Evolutionary conservation across 306 rosid species (phyloP).

Genomic region (Vicia sativa): DNA sequence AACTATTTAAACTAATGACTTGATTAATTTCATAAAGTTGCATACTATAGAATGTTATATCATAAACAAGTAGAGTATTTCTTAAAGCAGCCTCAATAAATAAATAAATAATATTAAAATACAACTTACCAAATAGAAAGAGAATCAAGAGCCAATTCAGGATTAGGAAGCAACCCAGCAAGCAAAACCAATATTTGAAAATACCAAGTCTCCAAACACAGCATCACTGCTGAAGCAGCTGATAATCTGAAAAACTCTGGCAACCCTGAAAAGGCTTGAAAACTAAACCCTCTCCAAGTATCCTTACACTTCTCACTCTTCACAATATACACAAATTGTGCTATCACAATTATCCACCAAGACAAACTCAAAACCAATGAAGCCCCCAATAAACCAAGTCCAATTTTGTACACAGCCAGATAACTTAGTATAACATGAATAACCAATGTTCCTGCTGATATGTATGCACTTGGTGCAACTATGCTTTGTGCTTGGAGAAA

Average conservation of each 20-base stretch:
- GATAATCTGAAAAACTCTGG: conserved; percentile 62
- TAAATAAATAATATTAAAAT: too few species aligned
- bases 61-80: too few species aligned
- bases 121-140: conserved; percentile 67
- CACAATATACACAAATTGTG: conserved; percentile 65
- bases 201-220: conserved; percentile 82
- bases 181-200: conserved; percentile 72
- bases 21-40: too few species aligned
- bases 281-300: conserved; percentile 64
- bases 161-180: conserved; percentile 72
- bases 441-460: conserved; percentile 56
- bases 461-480: conserved; percentile 79
- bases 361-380: conserved; percentile 69
- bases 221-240: conserved; percentile 77
- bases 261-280: conserved; percentile 61
- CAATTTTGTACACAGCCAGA: conserved; percentile 55
- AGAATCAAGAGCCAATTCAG: conserved; percentile 74
- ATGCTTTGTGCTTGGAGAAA: conserved; percentile 83
- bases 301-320: conserved; percentile 59
- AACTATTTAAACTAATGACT: too few species aligned
- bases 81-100: too few species aligned
- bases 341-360: conserved; percentile 80
- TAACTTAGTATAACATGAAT: conserved; percentile 59
- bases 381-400: conserved; percentile 70
- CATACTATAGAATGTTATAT: too few species aligned